Evolutionary conservation across 2,329 filamentous ascomycete species (phyloP).

Genomic region (Byssothecium circinans): DNA sequence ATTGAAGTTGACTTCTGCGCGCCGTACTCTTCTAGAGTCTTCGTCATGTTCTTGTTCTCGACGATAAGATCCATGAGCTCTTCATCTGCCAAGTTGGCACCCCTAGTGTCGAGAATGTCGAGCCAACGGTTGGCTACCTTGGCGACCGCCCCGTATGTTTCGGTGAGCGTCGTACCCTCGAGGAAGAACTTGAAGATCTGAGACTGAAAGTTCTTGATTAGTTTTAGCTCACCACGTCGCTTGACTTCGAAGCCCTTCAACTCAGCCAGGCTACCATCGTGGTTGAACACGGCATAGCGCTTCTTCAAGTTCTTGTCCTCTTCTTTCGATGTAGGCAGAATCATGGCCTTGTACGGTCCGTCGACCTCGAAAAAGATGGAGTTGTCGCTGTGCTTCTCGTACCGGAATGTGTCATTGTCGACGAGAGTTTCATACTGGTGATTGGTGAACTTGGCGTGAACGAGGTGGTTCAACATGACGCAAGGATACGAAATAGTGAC

Average conservation of each 20-base stretch:
- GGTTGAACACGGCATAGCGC: slow-evolving; percentile 97
- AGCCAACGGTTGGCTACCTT: slow-evolving; percentile 96
- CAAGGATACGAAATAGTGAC: slow-evolving; percentile 95
- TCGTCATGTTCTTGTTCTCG: slow-evolving; percentile 97
- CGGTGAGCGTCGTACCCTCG: slow-evolving; percentile 80
- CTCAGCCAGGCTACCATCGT: slow-evolving; percentile 92
- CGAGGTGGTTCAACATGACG: slow-evolving; percentile 97
- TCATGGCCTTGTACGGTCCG: slow-evolving; percentile 96
- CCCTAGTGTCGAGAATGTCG: slow-evolving; percentile 88
- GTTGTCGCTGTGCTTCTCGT: slow-evolving; percentile 97
- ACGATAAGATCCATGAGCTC: slow-evolving; percentile 99
- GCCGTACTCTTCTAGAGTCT: slow-evolving; percentile 95
- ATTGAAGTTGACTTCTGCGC: slow-evolving; percentile 98
- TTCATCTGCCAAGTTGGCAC: slow-evolving; percentile 87
- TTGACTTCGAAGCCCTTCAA: slow-evolving; percentile 98
- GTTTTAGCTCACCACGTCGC: slow-evolving; percentile 92
- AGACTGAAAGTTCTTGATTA: slow-evolving; percentile 99
- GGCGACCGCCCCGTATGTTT: slow-evolving; percentile 89
- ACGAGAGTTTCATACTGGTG: slow-evolving; percentile 92
- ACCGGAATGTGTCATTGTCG: slow-evolving; percentile 78
- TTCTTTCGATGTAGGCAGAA: slow-evolving; percentile 94
- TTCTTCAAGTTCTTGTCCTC: slow-evolving; percentile 99
- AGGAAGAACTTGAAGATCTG: slow-evolving; percentile 99
- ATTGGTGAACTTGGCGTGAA: slow-evolving; percentile 93
- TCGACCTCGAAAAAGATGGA: slow-evolving; percentile 99